Percentiles rank a stretch among this genome's conserved stretches.
Conservation (phyloP, 1,284 basidiomycete genomes). For the Puccinia coronata region DNA sequence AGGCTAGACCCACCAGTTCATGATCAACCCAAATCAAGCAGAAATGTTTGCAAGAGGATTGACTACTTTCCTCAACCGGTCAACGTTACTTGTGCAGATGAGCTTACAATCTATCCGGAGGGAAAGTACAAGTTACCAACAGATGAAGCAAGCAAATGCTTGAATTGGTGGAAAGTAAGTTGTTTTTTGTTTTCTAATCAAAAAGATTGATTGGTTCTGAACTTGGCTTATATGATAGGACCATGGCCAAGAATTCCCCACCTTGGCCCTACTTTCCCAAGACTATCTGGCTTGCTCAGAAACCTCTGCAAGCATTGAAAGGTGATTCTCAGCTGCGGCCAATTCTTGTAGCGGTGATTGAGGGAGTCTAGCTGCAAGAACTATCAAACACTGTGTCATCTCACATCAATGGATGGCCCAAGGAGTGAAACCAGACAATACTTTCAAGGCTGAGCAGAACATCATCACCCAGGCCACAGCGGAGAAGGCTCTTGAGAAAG, state of each 20-base stretch:
- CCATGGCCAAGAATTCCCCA: not conserved
- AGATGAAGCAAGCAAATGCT: too few species aligned
- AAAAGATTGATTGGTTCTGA: not conserved
- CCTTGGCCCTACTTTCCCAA: not conserved
- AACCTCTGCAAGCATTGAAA: conserved; percentile 18
- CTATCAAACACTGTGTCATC: not conserved
- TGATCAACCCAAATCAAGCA: not conserved
- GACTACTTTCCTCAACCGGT: too few species aligned
- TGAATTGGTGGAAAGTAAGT: conserved; percentile 19
- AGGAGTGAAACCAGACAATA: not conserved
- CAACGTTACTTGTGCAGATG: too few species aligned
- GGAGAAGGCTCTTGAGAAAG: not conserved
- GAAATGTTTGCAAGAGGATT: not conserved
- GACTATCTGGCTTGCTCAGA: not conserved
- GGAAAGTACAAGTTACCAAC: too few species aligned
- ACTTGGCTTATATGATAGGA: not conserved
- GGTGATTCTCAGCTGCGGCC: conserved; percentile 1
- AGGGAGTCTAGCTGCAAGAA: not conserved
- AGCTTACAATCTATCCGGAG: too few species aligned
- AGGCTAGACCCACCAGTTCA: too few species aligned
- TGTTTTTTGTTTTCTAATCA: too few species aligned
- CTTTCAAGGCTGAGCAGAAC: not conserved
- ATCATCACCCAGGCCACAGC: not conserved
- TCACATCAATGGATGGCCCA: conserved; percentile 7
- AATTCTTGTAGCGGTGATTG: not conserved